Percentiles rank a stretch among this genome's conserved stretches.
These are phyloP conservation scores for Coemansia sp. DNA, from an alignment of 192 early-diverging fungal species.

Conservation along the genomic window DNA sequence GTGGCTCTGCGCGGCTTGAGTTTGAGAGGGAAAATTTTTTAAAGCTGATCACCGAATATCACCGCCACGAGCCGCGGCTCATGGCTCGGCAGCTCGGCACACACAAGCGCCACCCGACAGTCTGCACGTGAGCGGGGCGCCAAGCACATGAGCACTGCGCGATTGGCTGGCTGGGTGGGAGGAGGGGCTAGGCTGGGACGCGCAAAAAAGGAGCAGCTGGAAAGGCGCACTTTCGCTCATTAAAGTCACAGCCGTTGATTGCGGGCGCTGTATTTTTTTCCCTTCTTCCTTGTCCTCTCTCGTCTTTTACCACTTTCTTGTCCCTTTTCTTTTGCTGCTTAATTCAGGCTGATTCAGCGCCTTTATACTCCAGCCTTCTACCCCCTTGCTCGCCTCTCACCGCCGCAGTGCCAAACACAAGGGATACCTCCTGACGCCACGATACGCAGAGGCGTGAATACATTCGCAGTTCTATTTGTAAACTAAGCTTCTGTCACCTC, in stretches of 20 bases:
- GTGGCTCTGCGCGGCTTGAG: no score
- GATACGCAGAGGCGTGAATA: background rate
- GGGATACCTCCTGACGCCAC: background rate
- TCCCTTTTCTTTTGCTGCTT: conserved; percentile 1
- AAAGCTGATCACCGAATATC: conserved; percentile 6
- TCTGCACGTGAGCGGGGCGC: conserved; percentile 9
- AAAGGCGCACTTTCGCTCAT: background rate
- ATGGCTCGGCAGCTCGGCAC: background rate
- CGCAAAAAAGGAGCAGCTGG: background rate
- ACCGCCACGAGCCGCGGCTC: conserved; percentile 4
- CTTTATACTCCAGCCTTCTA: background rate
- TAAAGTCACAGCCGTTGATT: background rate
- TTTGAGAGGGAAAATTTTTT: conserved; percentile 9
- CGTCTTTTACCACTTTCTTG: background rate
- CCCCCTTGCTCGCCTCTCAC: background rate
- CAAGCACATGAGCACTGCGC: background rate
- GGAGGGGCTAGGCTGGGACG: background rate
- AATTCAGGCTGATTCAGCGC: background rate
- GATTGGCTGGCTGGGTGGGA: conserved; percentile 2
- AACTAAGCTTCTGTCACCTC: background rate
- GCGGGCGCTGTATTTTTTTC: conserved; percentile 1
- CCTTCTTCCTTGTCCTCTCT: background rate
- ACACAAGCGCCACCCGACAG: background rate
- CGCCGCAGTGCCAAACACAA: background rate
- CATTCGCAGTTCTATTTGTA: background rate